Conservation (phyloP, 805 yeast genomes). For the Phaffomyces thermotolerans region DNA sequence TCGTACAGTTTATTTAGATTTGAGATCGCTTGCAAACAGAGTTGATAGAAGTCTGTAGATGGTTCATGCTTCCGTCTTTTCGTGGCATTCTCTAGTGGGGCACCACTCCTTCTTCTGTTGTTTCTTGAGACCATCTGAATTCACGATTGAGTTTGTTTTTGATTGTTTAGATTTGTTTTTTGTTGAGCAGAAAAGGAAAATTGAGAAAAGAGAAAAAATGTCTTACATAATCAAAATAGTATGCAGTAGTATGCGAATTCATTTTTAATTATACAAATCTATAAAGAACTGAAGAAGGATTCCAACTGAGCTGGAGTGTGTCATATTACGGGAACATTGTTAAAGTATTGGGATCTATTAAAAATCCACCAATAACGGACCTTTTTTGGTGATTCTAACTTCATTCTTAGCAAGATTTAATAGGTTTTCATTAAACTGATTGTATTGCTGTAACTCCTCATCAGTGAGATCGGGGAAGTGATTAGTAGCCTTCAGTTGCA, state of each 20-base stretch:
- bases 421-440: slow-evolving; percentile 11
- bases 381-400: slow-evolving; percentile 11
- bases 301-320: too few species aligned
- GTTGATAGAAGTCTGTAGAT: slow-evolving; percentile 19
- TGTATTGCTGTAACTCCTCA: slow-evolving; percentile 5
- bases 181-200: too few species aligned
- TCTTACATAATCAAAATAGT: not conserved
- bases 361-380: slow-evolving; percentile 18
- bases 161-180: too few species aligned
- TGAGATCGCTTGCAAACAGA: slow-evolving; percentile 28
- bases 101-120: slow-evolving; percentile 12
- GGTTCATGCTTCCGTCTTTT: slow-evolving; percentile 15
- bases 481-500: slow-evolving; percentile 5
- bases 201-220: too few species aligned
- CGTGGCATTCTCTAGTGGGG: not conserved
- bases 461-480: slow-evolving; percentile 5
- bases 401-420: slow-evolving; percentile 10
- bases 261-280: too few species aligned
- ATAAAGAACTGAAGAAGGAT: too few species aligned
- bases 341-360: not conserved
- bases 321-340: too few species aligned
- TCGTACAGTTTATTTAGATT: slow-evolving; percentile 25
- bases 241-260: too few species aligned
- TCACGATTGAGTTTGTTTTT: too few species aligned
- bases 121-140: slow-evolving; percentile 10